A percentile compares a stretch with the other conserved stretches of the same genome.
Conservation (phyloP, 1,284 basidiomycete species). For the Leccinum solheimii region DNA sequence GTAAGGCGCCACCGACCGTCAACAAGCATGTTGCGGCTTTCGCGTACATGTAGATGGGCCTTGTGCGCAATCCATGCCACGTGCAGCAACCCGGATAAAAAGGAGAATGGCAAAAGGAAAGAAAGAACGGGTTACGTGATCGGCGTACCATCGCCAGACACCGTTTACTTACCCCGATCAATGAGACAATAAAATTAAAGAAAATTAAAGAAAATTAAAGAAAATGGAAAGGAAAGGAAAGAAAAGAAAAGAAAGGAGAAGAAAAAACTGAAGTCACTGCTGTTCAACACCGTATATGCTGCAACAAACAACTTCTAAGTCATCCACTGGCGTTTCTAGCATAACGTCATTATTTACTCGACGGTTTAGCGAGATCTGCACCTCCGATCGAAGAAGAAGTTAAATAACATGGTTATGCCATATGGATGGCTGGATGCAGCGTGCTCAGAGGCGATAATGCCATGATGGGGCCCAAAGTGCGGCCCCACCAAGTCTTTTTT, state of each 20-base stretch:
- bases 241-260: too few species aligned
- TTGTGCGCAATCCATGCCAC: neutral
- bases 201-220: too few species aligned
- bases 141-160: too few species aligned
- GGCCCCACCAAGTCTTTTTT: neutral
- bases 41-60: neutral
- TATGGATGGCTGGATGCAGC: neutral
- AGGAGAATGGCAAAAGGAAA: neutral
- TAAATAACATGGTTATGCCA: neutral
- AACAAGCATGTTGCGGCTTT: neutral
- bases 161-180: too few species aligned
- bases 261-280: too few species aligned
- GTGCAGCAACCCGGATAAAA: neutral
- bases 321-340: neutral
- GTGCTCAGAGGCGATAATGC: neutral
- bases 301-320: too few species aligned
- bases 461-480: neutral
- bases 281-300: too few species aligned
- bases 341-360: neutral
- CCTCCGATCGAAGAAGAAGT: neutral
- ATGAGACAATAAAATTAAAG: too few species aligned
- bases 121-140: neutral
- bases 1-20: neutral
- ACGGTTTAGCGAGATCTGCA: neutral
- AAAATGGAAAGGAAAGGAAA: too few species aligned